Conservation (phyloP, 768 basidiomycete genomes). For the Naganishia randhawae region DNA sequence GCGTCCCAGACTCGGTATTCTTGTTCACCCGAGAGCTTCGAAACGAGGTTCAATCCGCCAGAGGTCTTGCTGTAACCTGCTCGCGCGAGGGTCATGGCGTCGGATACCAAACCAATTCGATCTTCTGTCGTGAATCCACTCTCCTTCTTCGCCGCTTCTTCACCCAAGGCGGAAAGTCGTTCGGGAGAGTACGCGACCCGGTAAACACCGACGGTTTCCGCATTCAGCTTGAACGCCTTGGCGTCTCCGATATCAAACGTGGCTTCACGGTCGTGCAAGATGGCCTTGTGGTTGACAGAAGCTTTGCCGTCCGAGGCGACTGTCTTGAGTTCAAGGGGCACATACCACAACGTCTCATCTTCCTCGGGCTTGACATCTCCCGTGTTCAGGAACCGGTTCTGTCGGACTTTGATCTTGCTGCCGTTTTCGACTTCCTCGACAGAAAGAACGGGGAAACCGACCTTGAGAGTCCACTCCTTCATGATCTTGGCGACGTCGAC, state of each 20-base stretch:
- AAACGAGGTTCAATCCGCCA: conserved; percentile 68
- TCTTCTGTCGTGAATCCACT: conserved; percentile 75
- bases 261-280: conserved; percentile 68
- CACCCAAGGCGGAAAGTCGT: conserved; percentile 70
- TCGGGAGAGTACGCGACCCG: conserved; percentile 82
- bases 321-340: conserved; percentile 72
- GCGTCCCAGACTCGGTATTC: conserved; percentile 82
- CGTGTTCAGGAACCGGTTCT: conserved; percentile 87
- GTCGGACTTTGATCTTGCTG: conserved; percentile 64
- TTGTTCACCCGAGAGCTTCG: conserved; percentile 64
- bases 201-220: conserved; percentile 79
- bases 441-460: conserved; percentile 84
- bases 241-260: conserved; percentile 66
- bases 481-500: conserved; percentile 73
- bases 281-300: conserved; percentile 59
- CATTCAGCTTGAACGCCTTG: conserved; percentile 79
- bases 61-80: conserved; percentile 76
- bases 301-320: conserved; percentile 61
- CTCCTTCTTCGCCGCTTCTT: conserved; percentile 66
- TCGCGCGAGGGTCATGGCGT: conserved; percentile 72
- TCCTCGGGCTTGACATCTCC: conserved; percentile 74
- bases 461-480: conserved; percentile 85
- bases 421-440: conserved; percentile 72
- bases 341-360: conserved; percentile 78
- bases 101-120: conserved; percentile 80